Conservation (phyloP, 1,139 yeast genomes). For the Nakaseomyces nivariensis region DNA sequence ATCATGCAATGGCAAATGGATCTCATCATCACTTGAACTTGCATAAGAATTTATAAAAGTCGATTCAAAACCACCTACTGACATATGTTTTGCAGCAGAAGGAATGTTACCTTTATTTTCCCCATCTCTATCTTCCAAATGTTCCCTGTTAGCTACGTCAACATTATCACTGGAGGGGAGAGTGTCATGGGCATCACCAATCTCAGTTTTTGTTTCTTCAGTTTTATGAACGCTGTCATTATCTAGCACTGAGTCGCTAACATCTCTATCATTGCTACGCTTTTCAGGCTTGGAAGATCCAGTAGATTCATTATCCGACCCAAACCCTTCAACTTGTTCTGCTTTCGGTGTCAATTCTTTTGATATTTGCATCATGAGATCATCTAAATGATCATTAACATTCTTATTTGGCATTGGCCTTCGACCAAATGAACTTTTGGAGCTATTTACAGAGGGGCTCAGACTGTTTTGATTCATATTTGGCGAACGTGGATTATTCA, state of each 20-base stretch:
- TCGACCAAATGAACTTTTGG: slow-evolving; percentile 5
- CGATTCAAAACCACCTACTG: background rate
- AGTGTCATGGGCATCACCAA: background rate
- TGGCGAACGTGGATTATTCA: background rate
- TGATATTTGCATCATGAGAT: slow-evolving; percentile 26
- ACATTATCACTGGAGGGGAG: too few species aligned
- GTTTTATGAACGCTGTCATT: background rate
- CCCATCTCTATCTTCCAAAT: too few species aligned
- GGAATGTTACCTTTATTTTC: background rate
- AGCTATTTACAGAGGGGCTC: slow-evolving; percentile 7
- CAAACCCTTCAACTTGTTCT: slow-evolving; percentile 3
- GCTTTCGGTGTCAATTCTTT: slow-evolving; percentile 25
- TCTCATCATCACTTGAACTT: background rate
- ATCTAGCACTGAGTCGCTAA: background rate
- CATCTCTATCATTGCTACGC: background rate
- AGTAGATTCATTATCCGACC: background rate
- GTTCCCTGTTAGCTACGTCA: too few species aligned
- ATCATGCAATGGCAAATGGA: slow-evolving; percentile 1
- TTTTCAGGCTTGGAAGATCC: background rate
- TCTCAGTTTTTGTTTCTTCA: background rate
- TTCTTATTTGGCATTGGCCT: slow-evolving; percentile 8
- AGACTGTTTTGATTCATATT: background rate
- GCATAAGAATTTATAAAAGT: background rate
- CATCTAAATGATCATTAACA: slow-evolving; percentile 25
- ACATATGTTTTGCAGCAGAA: background rate